Evolutionary conservation across 148 eudicot species (phyloP).

Genomic region (Nepenthes gracilis): DNA sequence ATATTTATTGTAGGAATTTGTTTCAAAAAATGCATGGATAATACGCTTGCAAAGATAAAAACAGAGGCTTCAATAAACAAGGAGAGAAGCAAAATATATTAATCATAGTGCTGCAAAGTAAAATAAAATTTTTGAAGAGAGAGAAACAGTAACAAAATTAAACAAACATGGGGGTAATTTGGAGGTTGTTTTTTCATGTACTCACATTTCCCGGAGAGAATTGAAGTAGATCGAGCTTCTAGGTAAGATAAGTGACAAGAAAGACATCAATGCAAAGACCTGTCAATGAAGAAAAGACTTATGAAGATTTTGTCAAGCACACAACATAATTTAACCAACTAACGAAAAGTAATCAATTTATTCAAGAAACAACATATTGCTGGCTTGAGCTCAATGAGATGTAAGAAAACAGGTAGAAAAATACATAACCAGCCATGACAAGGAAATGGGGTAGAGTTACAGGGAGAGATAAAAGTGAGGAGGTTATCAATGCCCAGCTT

Average conservation of each 20-base stretch:
- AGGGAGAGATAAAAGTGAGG: too few relatives aligned
- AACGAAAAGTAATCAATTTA: too few relatives aligned
- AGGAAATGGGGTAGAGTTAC: too few relatives aligned
- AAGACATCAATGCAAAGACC: slow-evolving; percentile 93
- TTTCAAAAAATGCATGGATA: neutral
- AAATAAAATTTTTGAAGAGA: too few relatives aligned
- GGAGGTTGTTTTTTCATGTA: slow-evolving; percentile 1
- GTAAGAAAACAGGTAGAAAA: too few relatives aligned
- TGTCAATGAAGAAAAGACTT: slow-evolving; percentile 20
- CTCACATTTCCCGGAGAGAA: slow-evolving; percentile 94
- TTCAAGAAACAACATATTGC: too few relatives aligned
- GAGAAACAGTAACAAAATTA: too few relatives aligned
- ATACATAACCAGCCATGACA: too few relatives aligned
- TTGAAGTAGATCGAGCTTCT: slow-evolving; percentile 75
- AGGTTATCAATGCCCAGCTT: too few relatives aligned
- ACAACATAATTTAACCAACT: neutral
- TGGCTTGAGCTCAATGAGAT: too few relatives aligned
- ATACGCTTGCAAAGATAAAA: neutral
- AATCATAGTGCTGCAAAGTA: neutral
- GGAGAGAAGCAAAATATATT: neutral
- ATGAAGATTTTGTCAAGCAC: neutral
- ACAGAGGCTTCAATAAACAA: neutral
- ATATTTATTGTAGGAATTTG: too few relatives aligned
- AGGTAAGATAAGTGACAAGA: slow-evolving; percentile 65
- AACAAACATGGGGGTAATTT: too few relatives aligned